Evolutionary conservation across 2,329 filamentous ascomycete species (phyloP).

Genomic region (Sporothrix schenckii): DNA sequence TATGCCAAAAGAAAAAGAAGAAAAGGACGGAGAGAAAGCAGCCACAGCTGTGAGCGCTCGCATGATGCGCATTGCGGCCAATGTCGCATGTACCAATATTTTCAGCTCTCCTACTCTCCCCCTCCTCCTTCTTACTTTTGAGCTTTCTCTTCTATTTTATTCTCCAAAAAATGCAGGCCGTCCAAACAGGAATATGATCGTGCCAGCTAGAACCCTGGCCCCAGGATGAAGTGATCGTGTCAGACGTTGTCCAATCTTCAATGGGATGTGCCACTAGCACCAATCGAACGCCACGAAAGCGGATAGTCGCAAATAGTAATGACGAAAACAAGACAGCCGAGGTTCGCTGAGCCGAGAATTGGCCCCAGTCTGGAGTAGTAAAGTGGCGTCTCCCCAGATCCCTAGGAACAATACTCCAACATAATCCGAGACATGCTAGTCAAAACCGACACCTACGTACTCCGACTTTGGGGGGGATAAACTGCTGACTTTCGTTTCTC

Average conservation of each 20-base stretch:
- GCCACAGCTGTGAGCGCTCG: not conserved
- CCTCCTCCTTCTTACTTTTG: not conserved
- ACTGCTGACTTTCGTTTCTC: conserved; percentile 2
- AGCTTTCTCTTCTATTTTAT: not conserved
- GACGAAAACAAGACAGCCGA: conserved; percentile 28
- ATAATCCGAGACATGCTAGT: conserved; percentile 16
- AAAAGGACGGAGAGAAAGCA: not conserved
- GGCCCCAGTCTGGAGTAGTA: not conserved
- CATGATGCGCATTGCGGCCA: conserved; percentile 12
- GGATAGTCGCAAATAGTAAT: not conserved
- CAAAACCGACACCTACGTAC: not conserved
- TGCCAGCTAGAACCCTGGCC: not conserved
- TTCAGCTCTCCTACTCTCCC: not conserved
- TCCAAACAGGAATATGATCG: conserved; percentile 24
- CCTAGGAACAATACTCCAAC: not conserved
- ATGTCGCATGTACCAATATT: too few relatives aligned
- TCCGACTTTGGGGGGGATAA: too few relatives aligned
- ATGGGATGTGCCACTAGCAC: not conserved
- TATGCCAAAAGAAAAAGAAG: not conserved
- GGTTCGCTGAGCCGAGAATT: conserved; percentile 32
- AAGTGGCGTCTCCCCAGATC: not conserved
- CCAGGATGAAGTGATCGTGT: too few relatives aligned
- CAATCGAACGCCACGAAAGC: not conserved
- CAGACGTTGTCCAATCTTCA: not conserved
- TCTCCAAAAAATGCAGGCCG: conserved; percentile 21